Base-by-base conservation (phyloP, 2,329 filamentous ascomycete genomes). In the Diaporthe citri region DNA sequence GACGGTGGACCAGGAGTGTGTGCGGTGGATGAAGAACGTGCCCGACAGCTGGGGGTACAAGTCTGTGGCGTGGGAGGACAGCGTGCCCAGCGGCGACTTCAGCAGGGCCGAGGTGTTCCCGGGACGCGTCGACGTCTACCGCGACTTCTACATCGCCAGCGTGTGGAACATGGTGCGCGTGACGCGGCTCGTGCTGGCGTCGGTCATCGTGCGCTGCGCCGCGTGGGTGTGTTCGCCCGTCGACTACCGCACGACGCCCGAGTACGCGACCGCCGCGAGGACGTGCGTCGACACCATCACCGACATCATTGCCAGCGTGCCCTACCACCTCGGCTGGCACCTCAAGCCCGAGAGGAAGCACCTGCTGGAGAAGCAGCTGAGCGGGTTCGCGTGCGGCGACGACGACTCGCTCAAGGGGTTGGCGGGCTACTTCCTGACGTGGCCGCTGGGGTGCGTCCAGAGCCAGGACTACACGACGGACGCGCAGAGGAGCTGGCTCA, bases 211-310 rank as follows among this genome's bases (percentile, higher is more conserved):
- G 17, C 88, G 91, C 9, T 91, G 90, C 78, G 87, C 88, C 9
- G 90, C 91, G 2, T 92, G 90, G 90, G 84, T 90, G 34, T 90
- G 89, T 80, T 85, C 87, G 12, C 90, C 91, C 0, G 86, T 90
- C 12, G 90, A 93, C 80, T 92, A 92, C 79, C 85, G 90, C 56
- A 92, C 90, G 1, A 92, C 90, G 8, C 87, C 89, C 25, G 89
- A 92, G 80, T 92, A 92, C 77, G 89, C 89, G 15, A 87, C 87
- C 0, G 88, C 89, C 6, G 86, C 88, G 22, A 82, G 87, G 51
- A 85, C 85, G 2, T 90, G 87, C 70, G 84, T 85, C 52, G 87
- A 90, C 60, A 86, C 85, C 71, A 90, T 92, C 76, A 86, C 87
- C 4, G 90, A 92, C 77, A 88, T 92, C 51, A 86, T 92, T 71